Evolutionary conservation across 1,284 basidiomycete genomes (phyloP).

Genomic region (Hypsizygus ulmarius): DNA sequence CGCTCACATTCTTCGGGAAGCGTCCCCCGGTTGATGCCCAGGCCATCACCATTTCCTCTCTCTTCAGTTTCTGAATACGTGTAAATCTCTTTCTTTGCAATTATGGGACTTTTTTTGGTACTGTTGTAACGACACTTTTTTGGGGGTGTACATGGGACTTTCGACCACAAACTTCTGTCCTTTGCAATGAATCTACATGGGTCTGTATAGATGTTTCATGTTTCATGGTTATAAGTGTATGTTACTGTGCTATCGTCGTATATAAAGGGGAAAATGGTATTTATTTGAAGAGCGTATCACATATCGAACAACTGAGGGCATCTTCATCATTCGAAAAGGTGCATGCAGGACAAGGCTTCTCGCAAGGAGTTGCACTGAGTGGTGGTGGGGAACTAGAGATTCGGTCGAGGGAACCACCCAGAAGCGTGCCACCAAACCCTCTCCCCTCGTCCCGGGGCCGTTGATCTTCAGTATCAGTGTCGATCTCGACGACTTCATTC

Average conservation of each 20-base stretch:
- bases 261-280: conserved; percentile 20
- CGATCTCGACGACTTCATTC: conserved; percentile 54
- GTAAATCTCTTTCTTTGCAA: conserved; percentile 26
- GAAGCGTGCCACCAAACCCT: conserved; percentile 72
- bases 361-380: conserved; percentile 16
- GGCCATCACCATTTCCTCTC: conserved; percentile 28
- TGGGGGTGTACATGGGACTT: conserved; percentile 26
- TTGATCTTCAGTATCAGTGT: conserved; percentile 49
- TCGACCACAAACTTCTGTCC: conserved; percentile 9
- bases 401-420: conserved; percentile 38
- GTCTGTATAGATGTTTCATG: conserved; percentile 18
- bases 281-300: conserved; percentile 36
- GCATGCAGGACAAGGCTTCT: conserved; percentile 42
- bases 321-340: conserved; percentile 41
- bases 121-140: conserved; percentile 21
- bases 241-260: not conserved
- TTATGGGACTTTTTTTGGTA: conserved; percentile 23
- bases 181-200: conserved; percentile 13
- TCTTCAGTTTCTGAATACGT: conserved; percentile 41
- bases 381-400: conserved; percentile 19
- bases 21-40: conserved; percentile 22
- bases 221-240: not conserved
- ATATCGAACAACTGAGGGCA: conserved; percentile 39
- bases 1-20: conserved; percentile 16
- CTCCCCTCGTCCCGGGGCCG: conserved; percentile 55